Evolutionary conservation across 2,329 filamentous ascomycete genomes (phyloP).

Genomic region (Diaporthe amygdali): DNA sequence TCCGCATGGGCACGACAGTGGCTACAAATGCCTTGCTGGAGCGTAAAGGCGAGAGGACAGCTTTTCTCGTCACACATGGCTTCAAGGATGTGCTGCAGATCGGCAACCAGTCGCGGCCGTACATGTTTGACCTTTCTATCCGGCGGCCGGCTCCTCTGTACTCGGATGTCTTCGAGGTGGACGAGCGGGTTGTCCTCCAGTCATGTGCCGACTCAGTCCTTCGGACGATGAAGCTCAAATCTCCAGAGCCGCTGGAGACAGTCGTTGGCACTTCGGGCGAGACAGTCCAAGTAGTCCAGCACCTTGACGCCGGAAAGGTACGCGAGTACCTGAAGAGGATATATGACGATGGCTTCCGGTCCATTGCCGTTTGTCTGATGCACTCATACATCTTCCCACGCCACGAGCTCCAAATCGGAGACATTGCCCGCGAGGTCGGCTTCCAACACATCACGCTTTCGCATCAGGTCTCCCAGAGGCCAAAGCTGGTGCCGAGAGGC

Average conservation of each 20-base stretch:
- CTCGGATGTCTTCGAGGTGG: slow-evolving; percentile 61
- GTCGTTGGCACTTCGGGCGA: slow-evolving; percentile 34
- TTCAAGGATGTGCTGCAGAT: slow-evolving; percentile 72
- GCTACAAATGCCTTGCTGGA: slow-evolving; percentile 72
- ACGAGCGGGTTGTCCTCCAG: slow-evolving; percentile 8
- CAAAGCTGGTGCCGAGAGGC: slow-evolving; percentile 73
- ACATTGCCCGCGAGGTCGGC: slow-evolving; percentile 75
- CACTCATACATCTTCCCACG: slow-evolving; percentile 39
- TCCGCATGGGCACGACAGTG: slow-evolving; percentile 72
- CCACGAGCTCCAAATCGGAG: slow-evolving; percentile 64
- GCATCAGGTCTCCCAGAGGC: slow-evolving; percentile 80
- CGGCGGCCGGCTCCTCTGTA: slow-evolving; percentile 68
- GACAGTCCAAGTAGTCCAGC: slow-evolving; percentile 32
- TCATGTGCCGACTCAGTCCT: slow-evolving; percentile 9
- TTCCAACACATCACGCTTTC: slow-evolving; percentile 80
- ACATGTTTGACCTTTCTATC: slow-evolving; percentile 71
- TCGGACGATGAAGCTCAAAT: not conserved
- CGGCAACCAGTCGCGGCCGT: slow-evolving; percentile 69
- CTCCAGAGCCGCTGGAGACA: not conserved
- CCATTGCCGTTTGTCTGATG: slow-evolving; percentile 39
- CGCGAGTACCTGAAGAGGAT: slow-evolving; percentile 41
- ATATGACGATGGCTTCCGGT: slow-evolving; percentile 38
- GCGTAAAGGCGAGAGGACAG: slow-evolving; percentile 69
- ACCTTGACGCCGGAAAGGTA: slow-evolving; percentile 27
- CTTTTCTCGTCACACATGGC: slow-evolving; percentile 68